phyloP scores from a whole-genome alignment of 2,329 filamentous ascomycete genomes.

The Colletotrichum sp. region DNA sequence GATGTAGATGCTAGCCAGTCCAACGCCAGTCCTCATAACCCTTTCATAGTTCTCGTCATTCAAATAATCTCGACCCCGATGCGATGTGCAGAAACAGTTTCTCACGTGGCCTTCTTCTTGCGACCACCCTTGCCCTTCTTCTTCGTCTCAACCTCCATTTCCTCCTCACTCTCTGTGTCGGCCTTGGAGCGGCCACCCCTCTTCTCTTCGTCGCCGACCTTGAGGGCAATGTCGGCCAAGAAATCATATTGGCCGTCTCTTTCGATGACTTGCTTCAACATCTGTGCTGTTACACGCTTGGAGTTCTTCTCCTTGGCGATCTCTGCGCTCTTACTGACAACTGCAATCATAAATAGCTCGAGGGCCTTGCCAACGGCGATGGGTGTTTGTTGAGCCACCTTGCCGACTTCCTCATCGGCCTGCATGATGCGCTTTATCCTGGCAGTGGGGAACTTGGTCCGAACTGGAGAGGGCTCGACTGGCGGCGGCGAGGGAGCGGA shows the following conservation, averaged over 20 bases:
- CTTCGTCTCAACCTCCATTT: slow-evolving; percentile 50
- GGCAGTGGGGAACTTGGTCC: slow-evolving; percentile 95
- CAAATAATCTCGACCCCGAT: background rate
- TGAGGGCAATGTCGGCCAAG: slow-evolving; percentile 85
- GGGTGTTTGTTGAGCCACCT: slow-evolving; percentile 96
- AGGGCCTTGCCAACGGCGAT: slow-evolving; percentile 95
- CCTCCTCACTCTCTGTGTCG: slow-evolving; percentile 61
- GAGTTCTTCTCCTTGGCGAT: slow-evolving; percentile 83
- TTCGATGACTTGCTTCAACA: slow-evolving; percentile 90
- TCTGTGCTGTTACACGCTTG: slow-evolving; percentile 87
- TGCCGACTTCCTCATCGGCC: slow-evolving; percentile 97
- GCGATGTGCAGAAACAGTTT: background rate
- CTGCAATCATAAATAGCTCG: slow-evolving; percentile 95
- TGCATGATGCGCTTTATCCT: slow-evolving; percentile 99
- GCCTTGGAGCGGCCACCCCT: slow-evolving; percentile 46
- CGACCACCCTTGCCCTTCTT: slow-evolving; percentile 51
- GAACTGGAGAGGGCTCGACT: slow-evolving; percentile 74
- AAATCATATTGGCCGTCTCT: slow-evolving; percentile 95
- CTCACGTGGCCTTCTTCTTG: slow-evolving; percentile 51
- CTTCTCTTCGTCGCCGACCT: slow-evolving; percentile 69
- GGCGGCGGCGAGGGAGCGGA: slow-evolving; percentile 40
- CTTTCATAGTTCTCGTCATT: slow-evolving; percentile 20
- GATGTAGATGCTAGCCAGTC: slow-evolving; percentile 27
- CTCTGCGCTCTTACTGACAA: slow-evolving; percentile 87
- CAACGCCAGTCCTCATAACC: slow-evolving; percentile 27